These are phyloP conservation scores for Phytophthora agathidicida DNA, from an alignment of 352 stramenopile genomes.

Conservation along the genomic window DNA sequence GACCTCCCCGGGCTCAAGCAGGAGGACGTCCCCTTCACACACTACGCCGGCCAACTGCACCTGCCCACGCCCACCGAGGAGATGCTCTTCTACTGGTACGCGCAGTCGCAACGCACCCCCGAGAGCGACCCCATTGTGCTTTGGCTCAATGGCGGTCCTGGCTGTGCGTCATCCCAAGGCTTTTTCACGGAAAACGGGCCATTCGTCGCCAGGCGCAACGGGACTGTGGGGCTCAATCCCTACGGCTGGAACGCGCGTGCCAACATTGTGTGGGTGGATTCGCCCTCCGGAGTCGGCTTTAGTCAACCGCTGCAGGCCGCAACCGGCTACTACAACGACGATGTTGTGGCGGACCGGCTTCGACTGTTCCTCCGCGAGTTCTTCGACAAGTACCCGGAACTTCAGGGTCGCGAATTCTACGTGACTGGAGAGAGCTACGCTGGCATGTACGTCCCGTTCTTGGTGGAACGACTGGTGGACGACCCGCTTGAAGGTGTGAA, in stretches of 20 bases:
- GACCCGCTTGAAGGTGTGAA: conserved; percentile 51
- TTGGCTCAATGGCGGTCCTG: conserved; percentile 93
- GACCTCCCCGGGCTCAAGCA: conserved; percentile 55
- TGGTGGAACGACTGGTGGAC: conserved; percentile 70
- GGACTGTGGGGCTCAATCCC: conserved; percentile 64
- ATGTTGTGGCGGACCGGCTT: conserved; percentile 57
- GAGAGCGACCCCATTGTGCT: conserved; percentile 81
- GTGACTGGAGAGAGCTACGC: conserved; percentile 90
- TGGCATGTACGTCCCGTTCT: conserved; percentile 87
- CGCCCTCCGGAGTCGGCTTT: conserved; percentile 89
- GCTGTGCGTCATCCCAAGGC: conserved; percentile 80
- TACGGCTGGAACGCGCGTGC: conserved; percentile 89
- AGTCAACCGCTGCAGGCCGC: conserved; percentile 52
- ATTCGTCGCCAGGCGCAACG: conserved; percentile 61
- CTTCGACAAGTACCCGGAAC: conserved; percentile 76
- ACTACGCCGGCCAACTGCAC: conserved; percentile 69
- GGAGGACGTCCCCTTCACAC: conserved; percentile 55
- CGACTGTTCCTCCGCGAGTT: conserved; percentile 76
- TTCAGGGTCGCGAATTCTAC: conserved; percentile 76
- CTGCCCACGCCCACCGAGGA: conserved; percentile 49
- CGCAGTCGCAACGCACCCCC: conserved; percentile 54
- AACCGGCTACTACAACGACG: conserved; percentile 65
- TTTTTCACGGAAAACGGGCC: conserved; percentile 87
- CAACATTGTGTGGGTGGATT: conserved; percentile 92
- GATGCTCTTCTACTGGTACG: conserved; percentile 81